Evolutionary conservation across 129 eudicot genomes (phyloP).

Genomic region (Rutidosis leptorrhynchoides): DNA sequence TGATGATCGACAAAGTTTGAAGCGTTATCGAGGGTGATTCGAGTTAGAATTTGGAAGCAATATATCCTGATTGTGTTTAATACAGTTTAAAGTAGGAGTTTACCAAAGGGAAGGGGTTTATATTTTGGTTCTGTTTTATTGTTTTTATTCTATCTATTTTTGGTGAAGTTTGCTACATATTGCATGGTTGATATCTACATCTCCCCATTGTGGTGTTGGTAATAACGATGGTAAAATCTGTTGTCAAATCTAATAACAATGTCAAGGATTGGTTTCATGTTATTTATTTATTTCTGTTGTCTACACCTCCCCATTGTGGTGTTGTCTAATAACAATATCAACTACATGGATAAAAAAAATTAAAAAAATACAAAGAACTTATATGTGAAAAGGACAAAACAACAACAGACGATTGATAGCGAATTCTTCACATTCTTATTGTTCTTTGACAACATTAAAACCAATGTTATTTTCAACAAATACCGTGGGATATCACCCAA

Average conservation of each 20-base stretch:
- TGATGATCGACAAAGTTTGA: too few species aligned
- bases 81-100: slow-evolving; percentile 15
- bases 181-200: slow-evolving; percentile 17
- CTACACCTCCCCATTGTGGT: too few species aligned
- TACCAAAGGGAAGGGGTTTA: too few species aligned
- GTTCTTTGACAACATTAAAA: too few species aligned
- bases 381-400: too few species aligned
- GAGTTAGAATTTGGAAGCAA: slow-evolving; percentile 9
- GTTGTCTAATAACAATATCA: too few species aligned
- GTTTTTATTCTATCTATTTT: slow-evolving; percentile 19
- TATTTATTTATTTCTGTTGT: background rate
- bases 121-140: slow-evolving; percentile 3
- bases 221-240: slow-evolving; percentile 17
- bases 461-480: slow-evolving; percentile 7
- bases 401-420: too few species aligned
- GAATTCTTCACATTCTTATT: too few species aligned
- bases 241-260: slow-evolving; percentile 22
- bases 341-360: background rate
- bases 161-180: slow-evolving; percentile 14
- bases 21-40: slow-evolving; percentile 22
- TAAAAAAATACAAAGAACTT: too few species aligned
- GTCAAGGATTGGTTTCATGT: slow-evolving; percentile 24
- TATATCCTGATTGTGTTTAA: slow-evolving; percentile 17
- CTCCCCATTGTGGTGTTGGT: slow-evolving; percentile 16
- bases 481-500: background rate